Conservation (phyloP, 371 early-diverging fungal species). For the Syncephalastrum racemosum region DNA sequence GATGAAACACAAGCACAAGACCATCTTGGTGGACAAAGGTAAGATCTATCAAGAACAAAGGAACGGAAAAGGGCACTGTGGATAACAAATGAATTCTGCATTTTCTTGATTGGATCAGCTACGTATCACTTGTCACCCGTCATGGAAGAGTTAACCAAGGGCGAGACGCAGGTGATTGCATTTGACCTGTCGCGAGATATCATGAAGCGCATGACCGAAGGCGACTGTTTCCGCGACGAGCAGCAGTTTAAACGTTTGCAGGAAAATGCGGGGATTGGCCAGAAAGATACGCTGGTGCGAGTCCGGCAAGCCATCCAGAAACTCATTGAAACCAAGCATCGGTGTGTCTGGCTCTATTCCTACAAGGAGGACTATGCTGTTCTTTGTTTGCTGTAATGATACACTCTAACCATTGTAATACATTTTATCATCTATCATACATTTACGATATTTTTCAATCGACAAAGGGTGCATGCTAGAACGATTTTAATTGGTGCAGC, state of each 20-base stretch:
- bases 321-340: conserved; percentile 55
- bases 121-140: conserved; percentile 53
- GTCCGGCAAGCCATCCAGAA: conserved; percentile 64
- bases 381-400: conserved; percentile 39
- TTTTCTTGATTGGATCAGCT: conserved; percentile 43
- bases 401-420: no score
- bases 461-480: no score
- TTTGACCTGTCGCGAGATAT: conserved; percentile 66
- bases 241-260: conserved; percentile 52
- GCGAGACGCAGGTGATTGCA: conserved; percentile 67
- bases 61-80: conserved; percentile 2
- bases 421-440: no score
- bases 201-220: conserved; percentile 55
- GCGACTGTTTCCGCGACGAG: conserved; percentile 61
- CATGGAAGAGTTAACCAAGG: conserved; percentile 51
- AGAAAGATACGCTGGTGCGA: conserved; percentile 44
- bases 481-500: no score
- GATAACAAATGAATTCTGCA: background rate
- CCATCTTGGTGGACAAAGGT: conserved; percentile 70
- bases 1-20: conserved; percentile 71
- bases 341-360: conserved; percentile 74
- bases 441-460: no score
- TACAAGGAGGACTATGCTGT: conserved; percentile 64
- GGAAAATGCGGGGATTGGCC: conserved; percentile 30
- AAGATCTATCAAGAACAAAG: conserved; percentile 11